Evolutionary conservation across 352 stramenopile genomes (phyloP).

Genomic region (Globisporangium solare): DNA sequence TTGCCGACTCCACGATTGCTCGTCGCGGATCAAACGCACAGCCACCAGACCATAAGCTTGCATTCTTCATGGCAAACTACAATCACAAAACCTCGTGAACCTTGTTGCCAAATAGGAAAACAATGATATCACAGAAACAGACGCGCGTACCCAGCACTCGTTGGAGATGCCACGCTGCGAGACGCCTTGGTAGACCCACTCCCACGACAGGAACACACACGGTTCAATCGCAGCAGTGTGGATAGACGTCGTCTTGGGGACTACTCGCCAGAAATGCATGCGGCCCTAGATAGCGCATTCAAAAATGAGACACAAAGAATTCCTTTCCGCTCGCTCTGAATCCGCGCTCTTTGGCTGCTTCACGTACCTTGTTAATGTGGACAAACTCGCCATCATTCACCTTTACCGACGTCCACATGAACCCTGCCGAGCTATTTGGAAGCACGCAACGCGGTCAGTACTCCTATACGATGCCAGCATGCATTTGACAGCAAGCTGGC

Average conservation of each 20-base stretch:
- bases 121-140: neutral
- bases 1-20: conserved; percentile 72
- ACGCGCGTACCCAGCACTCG: conserved; percentile 63
- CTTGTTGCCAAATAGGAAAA: neutral
- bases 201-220: conserved; percentile 79
- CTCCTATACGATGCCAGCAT: neutral
- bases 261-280: conserved; percentile 80
- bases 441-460: neutral
- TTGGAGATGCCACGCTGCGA: conserved; percentile 75
- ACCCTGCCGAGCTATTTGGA: conserved; percentile 45
- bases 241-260: conserved; percentile 36
- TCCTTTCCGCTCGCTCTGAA: too few relatives aligned
- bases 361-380: conserved; percentile 73
- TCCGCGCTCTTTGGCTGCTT: too few relatives aligned
- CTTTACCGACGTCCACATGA: conserved; percentile 71
- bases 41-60: conserved; percentile 48
- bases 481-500: neutral
- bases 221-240: conserved; percentile 25
- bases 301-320: conserved; percentile 4
- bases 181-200: conserved; percentile 84
- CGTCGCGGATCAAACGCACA: conserved; percentile 70
- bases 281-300: conserved; percentile 31
- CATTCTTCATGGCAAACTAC: conserved; percentile 83
- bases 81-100: conserved; percentile 1
- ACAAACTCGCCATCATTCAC: conserved; percentile 76